A percentile compares a stretch with the other conserved stretches of the same genome.
These are phyloP conservation scores for Chrysopogon serrulatus DNA, from an alignment of 176 grass and related monocot species.

Conservation along the genomic window DNA sequence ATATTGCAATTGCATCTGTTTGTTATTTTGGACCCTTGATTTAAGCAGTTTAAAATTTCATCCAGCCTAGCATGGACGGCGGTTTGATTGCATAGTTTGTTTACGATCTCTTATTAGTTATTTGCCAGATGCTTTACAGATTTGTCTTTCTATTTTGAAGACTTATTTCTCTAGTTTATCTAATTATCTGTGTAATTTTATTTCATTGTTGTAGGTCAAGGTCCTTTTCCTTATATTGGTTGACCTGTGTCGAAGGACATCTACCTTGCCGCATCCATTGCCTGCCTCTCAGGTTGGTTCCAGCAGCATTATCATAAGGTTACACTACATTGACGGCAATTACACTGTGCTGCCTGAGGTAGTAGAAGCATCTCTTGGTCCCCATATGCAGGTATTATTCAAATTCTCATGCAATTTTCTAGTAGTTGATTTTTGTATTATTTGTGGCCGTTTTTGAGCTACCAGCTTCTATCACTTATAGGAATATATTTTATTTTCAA, in stretches of 20 bases:
- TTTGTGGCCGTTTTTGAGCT: neutral
- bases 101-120: neutral
- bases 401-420: slow-evolving; percentile 8
- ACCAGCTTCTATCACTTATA: neutral
- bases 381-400: slow-evolving; percentile 88
- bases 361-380: slow-evolving; percentile 93
- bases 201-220: slow-evolving; percentile 67
- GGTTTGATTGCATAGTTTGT: neutral
- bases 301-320: slow-evolving; percentile 89
- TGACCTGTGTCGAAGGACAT: slow-evolving; percentile 96
- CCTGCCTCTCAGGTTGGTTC: slow-evolving; percentile 92
- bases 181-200: slow-evolving; percentile 9
- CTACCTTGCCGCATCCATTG: slow-evolving; percentile 70
- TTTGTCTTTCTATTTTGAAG: neutral
- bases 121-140: neutral
- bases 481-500: neutral
- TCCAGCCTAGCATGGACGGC: neutral
- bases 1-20: neutral
- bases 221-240: slow-evolving; percentile 95
- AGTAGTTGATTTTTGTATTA: neutral
- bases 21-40: neutral
- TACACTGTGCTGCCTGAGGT: slow-evolving; percentile 98
- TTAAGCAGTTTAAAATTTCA: neutral
- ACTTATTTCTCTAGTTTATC: neutral
- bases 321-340: slow-evolving; percentile 97